Evolutionary conservation across 352 stramenopile species (phyloP).

Genomic region (Phytophthora crassamura): DNA sequence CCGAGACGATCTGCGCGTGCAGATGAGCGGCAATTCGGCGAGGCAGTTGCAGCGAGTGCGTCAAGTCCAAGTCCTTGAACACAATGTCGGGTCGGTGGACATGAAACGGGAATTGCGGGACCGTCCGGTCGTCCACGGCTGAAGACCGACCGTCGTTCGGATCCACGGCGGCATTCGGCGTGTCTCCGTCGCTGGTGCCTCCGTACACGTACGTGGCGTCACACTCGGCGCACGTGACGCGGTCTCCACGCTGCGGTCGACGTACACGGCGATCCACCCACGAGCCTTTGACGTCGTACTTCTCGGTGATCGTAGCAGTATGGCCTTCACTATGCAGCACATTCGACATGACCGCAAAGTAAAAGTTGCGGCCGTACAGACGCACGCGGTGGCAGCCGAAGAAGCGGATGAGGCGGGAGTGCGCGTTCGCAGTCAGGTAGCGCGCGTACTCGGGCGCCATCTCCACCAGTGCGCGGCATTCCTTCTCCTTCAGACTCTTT

Average conservation of each 20-base stretch:
- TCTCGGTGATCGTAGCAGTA: conserved; percentile 66
- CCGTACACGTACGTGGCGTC: conserved; percentile 60
- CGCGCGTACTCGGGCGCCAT: conserved; percentile 77
- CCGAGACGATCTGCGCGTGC: conserved; percentile 55
- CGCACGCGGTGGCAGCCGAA: conserved; percentile 86
- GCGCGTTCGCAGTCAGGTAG: conserved; percentile 64
- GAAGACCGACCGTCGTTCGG: conserved; percentile 10
- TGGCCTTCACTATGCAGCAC: conserved; percentile 69
- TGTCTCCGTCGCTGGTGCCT: conserved; percentile 35
- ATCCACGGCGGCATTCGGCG: conserved; percentile 20
- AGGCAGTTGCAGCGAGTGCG: conserved; percentile 50
- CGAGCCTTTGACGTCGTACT: conserved; percentile 83
- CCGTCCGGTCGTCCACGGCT: conserved; percentile 12
- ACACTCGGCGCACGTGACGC: conserved; percentile 73
- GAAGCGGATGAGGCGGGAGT: conserved; percentile 83
- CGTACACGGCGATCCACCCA: conserved; percentile 71
- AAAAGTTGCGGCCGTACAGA: conserved; percentile 84
- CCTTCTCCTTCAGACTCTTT: conserved; percentile 81
- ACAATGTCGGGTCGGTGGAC: conserved; percentile 73
- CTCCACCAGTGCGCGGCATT: conserved; percentile 72
- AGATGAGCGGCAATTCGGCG: conserved; percentile 40
- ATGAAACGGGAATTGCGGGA: conserved; percentile 42
- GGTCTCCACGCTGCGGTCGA: conserved; percentile 53
- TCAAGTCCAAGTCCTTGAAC: conserved; percentile 75
- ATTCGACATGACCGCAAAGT: conserved; percentile 86